Base-by-base conservation (phyloP, 2,329 filamentous ascomycete genomes). In the Penicillium sp. region DNA sequence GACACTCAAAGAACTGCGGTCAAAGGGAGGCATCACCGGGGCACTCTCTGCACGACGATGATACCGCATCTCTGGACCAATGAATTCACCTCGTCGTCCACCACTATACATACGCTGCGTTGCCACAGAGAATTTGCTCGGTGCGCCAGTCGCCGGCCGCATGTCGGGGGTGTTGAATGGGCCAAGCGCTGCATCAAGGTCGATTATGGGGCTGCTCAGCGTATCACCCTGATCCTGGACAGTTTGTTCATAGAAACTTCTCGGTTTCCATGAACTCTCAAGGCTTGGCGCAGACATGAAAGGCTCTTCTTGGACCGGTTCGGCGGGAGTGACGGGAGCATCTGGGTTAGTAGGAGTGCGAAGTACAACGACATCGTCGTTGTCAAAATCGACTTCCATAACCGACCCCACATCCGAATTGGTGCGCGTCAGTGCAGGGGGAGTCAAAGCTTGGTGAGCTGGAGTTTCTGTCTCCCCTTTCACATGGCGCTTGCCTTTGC, bases 131-230 rank as follows among this genome's bases (percentile, higher is more conserved):
- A 71, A 68, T 5, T 65, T 61, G 39, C 61, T 67, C 16, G 57
- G 53, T 3, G 58, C 46, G 42, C 54, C 50, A 23, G 50, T 53
- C 15, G 57, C 51, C 13, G 59, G 54, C n/a, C 62, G 59, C 54
- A 67, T 67, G 36, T 69, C 68, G 6, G 70, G 68, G 0, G 89
- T 94, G 56, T 94, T 93, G 65, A 95, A 94, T 0, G 91, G 89
- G 2, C 89, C 90, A 1, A 97, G 76, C 17, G 91, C 93, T 13
- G 90, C 91, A 68, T 98, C 93, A 28, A 98, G 72, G 63, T 98
- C 93, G 48, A 98, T 94, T 64, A 96, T 84, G 6, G 86, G 83
- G 57, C 82, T 56, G 28, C 45, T 87, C 36, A 83, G 77, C 3
- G 78, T 64, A 43, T 94, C 87, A 32, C 83, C 79, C 7, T 80